Percentiles rank a stretch among this genome's conserved stretches.
Conservation (phyloP, 2,329 filamentous ascomycete genomes). For the Alternaria novae-zelandiae region DNA sequence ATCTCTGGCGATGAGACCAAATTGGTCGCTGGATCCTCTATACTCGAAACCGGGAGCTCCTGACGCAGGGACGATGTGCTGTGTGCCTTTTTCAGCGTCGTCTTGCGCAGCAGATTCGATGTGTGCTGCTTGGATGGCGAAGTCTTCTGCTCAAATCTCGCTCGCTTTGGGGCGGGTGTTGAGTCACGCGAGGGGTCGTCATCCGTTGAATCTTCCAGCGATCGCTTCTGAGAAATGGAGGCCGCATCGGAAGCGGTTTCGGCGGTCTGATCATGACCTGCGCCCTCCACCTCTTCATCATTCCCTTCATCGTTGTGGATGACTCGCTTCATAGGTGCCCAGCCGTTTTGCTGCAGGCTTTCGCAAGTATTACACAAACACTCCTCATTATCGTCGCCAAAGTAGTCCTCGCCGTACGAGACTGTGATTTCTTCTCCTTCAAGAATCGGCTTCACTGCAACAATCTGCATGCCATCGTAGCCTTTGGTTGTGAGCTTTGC, state of each 20-base stretch:
- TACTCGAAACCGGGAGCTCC: constrained; percentile 41
- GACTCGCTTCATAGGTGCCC: constrained; percentile 62
- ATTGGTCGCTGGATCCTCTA: constrained; percentile 36
- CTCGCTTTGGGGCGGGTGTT: constrained; percentile 21
- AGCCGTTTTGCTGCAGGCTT: constrained; percentile 76
- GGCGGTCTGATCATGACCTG: constrained; percentile 2
- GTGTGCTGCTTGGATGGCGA: constrained; percentile 16
- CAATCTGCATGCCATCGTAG: constrained; percentile 86
- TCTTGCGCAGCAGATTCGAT: constrained; percentile 27
- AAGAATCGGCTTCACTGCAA: constrained; percentile 81
- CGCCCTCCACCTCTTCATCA: constrained; percentile 19
- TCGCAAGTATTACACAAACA: constrained; percentile 93
- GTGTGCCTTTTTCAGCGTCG: constrained; percentile 41
- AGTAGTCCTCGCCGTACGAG: constrained; percentile 94
- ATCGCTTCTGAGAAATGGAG: constrained; percentile 34
- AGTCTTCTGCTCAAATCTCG: constrained; percentile 17
- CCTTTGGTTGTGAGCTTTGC: constrained; percentile 84
- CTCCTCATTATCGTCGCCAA: constrained; percentile 92
- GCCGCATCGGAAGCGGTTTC: constrained; percentile 1
- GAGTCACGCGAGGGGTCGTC: constrained; percentile 20
- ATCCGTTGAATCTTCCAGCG: constrained; percentile 29
- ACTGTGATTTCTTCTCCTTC: constrained; percentile 95
- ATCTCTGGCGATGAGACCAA: constrained; percentile 21
- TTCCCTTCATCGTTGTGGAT: constrained; percentile 43
- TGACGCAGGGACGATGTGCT: constrained; percentile 40